A percentile compares a stretch with the other conserved stretches of the same genome.
Conservation (phyloP, 768 basidiomycete genomes). For the Dacryopinax primogenitus region DNA sequence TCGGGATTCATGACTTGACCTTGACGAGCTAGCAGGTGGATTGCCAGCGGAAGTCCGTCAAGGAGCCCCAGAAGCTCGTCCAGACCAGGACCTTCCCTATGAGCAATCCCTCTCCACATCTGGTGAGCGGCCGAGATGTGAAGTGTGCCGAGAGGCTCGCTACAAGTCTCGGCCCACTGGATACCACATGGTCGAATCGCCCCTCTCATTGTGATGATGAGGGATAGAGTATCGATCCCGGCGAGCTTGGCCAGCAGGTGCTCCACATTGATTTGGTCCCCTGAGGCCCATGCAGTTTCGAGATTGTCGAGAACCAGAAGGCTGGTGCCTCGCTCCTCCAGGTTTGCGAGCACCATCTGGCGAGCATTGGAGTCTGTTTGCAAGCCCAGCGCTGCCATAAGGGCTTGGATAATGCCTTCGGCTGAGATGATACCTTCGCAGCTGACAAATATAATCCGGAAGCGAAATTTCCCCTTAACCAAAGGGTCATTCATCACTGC, state of each 20-base stretch:
- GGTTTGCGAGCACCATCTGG: not conserved
- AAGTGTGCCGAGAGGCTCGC: not conserved
- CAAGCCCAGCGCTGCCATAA: conserved; percentile 20
- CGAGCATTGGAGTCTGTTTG: not conserved
- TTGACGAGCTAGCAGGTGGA: not conserved
- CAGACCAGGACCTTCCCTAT: conserved; percentile 10
- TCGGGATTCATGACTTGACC: not conserved
- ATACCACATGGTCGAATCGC: not conserved
- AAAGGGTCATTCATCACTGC: conserved; percentile 24
- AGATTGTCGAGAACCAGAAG: conserved; percentile 32
- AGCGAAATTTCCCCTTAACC: conserved; percentile 21
- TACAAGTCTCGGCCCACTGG: conserved; percentile 9
- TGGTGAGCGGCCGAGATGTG: conserved; percentile 18
- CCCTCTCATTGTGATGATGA: conserved; percentile 29
- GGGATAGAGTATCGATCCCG: conserved; percentile 22
- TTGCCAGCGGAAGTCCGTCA: not conserved
- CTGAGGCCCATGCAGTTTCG: conserved; percentile 31
- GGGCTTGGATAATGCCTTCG: conserved; percentile 22
- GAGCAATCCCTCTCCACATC: conserved; percentile 22
- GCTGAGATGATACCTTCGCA: conserved; percentile 27
- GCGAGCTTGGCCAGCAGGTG: conserved; percentile 22
- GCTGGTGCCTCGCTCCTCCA: too few relatives aligned
- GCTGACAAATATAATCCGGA: conserved; percentile 26
- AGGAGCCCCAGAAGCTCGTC: not conserved
- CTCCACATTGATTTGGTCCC: conserved; percentile 19